Evolutionary conservation across 345 rosid species (phyloP).

Genomic region (Sonneratia alba): DNA sequence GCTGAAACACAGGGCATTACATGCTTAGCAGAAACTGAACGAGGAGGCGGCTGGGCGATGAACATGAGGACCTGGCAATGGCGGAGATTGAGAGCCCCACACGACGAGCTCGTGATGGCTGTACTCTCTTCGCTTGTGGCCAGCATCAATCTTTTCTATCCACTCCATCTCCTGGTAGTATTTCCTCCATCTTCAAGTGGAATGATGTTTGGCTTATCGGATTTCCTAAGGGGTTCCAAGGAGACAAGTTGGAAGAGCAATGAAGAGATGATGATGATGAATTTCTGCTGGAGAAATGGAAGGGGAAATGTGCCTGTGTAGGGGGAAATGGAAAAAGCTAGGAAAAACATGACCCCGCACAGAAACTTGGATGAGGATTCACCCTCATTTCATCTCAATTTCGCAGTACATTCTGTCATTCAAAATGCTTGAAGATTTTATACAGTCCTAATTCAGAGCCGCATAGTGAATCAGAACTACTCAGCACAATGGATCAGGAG

Average conservation of each 20-base stretch:
- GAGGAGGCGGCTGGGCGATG: conserved; percentile 38
- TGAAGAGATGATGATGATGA: not conserved
- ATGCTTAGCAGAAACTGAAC: conserved; percentile 26
- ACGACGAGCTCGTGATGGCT: conserved; percentile 33
- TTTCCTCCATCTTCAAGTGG: not conserved
- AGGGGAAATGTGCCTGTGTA: not conserved
- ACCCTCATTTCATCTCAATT: too few species aligned
- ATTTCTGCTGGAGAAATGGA: not conserved
- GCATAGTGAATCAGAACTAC: too few species aligned
- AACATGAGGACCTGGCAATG: conserved; percentile 21
- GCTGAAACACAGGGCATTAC: conserved; percentile 19
- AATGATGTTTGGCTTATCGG: too few species aligned
- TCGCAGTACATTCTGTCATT: too few species aligned
- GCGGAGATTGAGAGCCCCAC: conserved; percentile 34
- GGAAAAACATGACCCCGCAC: not conserved
- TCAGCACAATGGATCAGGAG: too few species aligned
- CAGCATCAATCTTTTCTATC: conserved; percentile 29
- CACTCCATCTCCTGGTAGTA: conserved; percentile 1
- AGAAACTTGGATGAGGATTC: not conserved
- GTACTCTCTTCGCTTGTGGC: conserved; percentile 37
- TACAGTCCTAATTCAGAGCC: too few species aligned
- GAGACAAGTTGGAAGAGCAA: too few species aligned
- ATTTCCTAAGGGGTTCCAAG: too few species aligned
- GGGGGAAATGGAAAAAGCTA: conserved; percentile 1
- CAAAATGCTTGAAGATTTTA: too few species aligned